phyloP scores from a whole-genome alignment of 768 basidiomycete genomes.

The Russula foetens region DNA sequence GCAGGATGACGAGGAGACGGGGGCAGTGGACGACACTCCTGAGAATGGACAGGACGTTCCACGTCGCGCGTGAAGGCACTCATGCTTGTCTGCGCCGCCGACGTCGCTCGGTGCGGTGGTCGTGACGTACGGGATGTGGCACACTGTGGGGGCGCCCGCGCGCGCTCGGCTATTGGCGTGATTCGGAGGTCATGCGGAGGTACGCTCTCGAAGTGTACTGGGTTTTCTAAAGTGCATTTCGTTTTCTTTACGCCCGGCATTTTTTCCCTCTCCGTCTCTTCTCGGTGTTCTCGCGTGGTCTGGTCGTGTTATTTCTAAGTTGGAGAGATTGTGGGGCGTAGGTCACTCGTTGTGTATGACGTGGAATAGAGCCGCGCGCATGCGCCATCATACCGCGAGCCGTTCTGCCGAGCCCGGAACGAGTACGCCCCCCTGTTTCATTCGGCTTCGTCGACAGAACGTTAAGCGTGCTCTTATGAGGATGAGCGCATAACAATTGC shows the following conservation, averaged over 20 bases:
- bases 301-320: slow-evolving; percentile 37
- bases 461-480: no score
- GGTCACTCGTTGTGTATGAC: slow-evolving; percentile 74
- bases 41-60: slow-evolving; percentile 63
- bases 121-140: slow-evolving; percentile 56
- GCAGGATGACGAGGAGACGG: slow-evolving; percentile 85
- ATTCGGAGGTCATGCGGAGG: slow-evolving; percentile 42
- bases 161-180: slow-evolving; percentile 53
- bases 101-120: slow-evolving; percentile 43
- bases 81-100: slow-evolving; percentile 46
- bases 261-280: neutral
- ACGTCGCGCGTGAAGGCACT: slow-evolving; percentile 62
- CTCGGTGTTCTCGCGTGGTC: neutral
- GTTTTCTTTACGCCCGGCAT: no score
- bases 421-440: no score
- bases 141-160: slow-evolving; percentile 56
- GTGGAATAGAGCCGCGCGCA: slow-evolving; percentile 28
- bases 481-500: no score
- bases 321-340: slow-evolving; percentile 81
- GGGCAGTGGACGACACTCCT: slow-evolving; percentile 42
- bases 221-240: slow-evolving; percentile 72
- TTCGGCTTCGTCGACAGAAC: no score
- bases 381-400: no score
- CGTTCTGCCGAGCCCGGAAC: no score
- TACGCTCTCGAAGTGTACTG: slow-evolving; percentile 85